These are phyloP conservation scores for Colletotrichum australisinense DNA, from an alignment of 2,329 filamentous ascomycete species.

Conservation along the genomic window DNA sequence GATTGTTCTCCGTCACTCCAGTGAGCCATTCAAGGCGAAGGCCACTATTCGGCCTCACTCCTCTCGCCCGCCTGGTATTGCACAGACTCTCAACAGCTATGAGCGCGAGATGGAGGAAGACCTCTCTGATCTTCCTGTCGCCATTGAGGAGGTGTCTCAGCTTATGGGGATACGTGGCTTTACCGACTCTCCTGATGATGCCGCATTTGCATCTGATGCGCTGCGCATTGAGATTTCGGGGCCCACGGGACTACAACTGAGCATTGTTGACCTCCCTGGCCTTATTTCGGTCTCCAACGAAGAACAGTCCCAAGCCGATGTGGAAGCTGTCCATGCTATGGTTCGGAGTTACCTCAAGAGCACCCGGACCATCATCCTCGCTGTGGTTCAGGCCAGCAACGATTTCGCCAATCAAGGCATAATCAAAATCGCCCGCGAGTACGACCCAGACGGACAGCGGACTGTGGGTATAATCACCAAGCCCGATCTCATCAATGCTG, in stretches of 20 bases:
- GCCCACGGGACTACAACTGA: slow-evolving; percentile 48
- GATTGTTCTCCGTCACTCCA: slow-evolving; percentile 56
- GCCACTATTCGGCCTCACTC: slow-evolving; percentile 25
- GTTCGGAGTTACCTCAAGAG: slow-evolving; percentile 54
- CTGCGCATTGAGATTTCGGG: slow-evolving; percentile 41
- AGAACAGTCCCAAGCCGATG: slow-evolving; percentile 46
- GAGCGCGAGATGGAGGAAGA: slow-evolving; percentile 27
- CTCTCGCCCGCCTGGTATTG: neutral
- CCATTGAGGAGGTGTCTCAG: slow-evolving; percentile 30
- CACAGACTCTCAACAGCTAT: slow-evolving; percentile 10
- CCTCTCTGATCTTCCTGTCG: slow-evolving; percentile 5
- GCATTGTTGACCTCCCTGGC: slow-evolving; percentile 60
- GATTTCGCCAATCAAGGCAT: slow-evolving; percentile 50
- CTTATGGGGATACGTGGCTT: slow-evolving; percentile 27
- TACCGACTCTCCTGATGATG: slow-evolving; percentile 32
- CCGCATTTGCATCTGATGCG: slow-evolving; percentile 34
- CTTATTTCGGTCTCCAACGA: slow-evolving; percentile 51
- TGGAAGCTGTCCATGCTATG: slow-evolving; percentile 47
- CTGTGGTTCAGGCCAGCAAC: slow-evolving; percentile 54
- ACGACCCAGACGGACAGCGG: slow-evolving; percentile 46
- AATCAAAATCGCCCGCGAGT: slow-evolving; percentile 18
- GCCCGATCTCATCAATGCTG: slow-evolving; percentile 54
- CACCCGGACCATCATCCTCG: slow-evolving; percentile 56
- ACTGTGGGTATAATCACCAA: slow-evolving; percentile 71
- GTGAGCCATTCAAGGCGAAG: neutral